Base-by-base conservation (phyloP, 768 basidiomycete genomes). In the Grammothele lineata region DNA sequence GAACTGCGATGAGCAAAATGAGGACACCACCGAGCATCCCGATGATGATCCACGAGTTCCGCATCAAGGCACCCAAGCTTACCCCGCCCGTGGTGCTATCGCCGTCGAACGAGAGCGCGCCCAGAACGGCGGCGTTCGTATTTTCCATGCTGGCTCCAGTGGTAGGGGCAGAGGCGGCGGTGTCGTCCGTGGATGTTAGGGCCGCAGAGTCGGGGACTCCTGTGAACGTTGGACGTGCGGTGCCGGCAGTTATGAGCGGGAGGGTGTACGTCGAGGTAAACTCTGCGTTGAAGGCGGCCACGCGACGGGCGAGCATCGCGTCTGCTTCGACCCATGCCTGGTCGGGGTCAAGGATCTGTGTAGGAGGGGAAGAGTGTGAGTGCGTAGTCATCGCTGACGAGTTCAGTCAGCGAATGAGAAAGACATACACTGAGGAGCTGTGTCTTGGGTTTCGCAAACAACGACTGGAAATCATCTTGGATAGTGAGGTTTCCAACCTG, bases 341-440 rank as follows among this genome's bases (percentile, higher is more conserved):
- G 4, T 38, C 48, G 2, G 14, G 21, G 22, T 49, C 48, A 3
- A 36, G 18, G 27, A 39, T 6, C 48, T 43, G 26, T 14, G 18
- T 7, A 9, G 22, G 2, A 15, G 24, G 34, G 37, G 35, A 23
- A 7, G 4, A 9, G 27, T 21, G 18, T 33, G 18, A 40, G 37
- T 3, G n/a, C n/a, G n/a, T n/a, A n/a, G n/a, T n/a, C n/a, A n/a
- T n/a, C n/a, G n/a, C n/a, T n/a, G n/a, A n/a, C n/a, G n/a, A n/a
- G n/a, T n/a, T n/a, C n/a, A n/a, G n/a, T n/a, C n/a, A n/a, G n/a
- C n/a, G n/a, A n/a, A n/a, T n/a, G n/a, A n/a, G n/a, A 33, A 27
- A 15, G 25, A 46, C 44, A 21, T 45, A 57, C 52, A 24, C 48
- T 53, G 26, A 57, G 51, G 14, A 56, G 41, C 37, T 56, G 47